Evolutionary conservation across 106 monocot species (phyloP).

Genomic region (Acanthochlamys bracteata): DNA sequence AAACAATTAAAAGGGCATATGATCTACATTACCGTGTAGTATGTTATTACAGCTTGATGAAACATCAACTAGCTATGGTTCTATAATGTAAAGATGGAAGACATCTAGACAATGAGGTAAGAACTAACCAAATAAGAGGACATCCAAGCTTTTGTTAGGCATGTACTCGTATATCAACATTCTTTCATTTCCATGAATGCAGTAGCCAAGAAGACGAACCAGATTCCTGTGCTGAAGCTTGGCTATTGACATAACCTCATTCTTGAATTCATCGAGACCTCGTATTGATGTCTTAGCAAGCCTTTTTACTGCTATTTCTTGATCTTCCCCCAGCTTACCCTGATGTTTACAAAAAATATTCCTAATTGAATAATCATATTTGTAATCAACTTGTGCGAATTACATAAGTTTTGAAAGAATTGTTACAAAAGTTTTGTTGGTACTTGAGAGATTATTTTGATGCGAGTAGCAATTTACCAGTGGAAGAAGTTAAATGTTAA

Average conservation of each 20-base stretch:
- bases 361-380: neutral
- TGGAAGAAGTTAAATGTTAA: too few relatives aligned
- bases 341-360: neutral
- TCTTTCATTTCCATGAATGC: constrained; percentile 14
- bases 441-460: too few relatives aligned
- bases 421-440: too few relatives aligned
- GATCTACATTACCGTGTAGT: too few relatives aligned
- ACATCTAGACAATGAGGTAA: neutral
- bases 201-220: constrained; percentile 15
- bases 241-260: constrained; percentile 15
- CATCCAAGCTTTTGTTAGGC: constrained; percentile 16
- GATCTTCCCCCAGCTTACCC: constrained; percentile 10
- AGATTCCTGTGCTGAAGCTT: constrained; percentile 22
- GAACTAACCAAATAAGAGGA: constrained; percentile 9
- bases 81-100: too few relatives aligned
- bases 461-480: too few relatives aligned
- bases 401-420: neutral
- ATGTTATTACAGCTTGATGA: too few relatives aligned
- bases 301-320: constrained; percentile 17
- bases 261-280: constrained; percentile 21
- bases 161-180: constrained; percentile 20
- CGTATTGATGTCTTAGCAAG: constrained; percentile 10
- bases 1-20: too few relatives aligned
- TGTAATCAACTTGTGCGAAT: neutral
- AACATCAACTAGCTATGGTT: neutral